Base-by-base conservation (phyloP, 108 stramenopile species). In the Bacterosira constricta region DNA sequence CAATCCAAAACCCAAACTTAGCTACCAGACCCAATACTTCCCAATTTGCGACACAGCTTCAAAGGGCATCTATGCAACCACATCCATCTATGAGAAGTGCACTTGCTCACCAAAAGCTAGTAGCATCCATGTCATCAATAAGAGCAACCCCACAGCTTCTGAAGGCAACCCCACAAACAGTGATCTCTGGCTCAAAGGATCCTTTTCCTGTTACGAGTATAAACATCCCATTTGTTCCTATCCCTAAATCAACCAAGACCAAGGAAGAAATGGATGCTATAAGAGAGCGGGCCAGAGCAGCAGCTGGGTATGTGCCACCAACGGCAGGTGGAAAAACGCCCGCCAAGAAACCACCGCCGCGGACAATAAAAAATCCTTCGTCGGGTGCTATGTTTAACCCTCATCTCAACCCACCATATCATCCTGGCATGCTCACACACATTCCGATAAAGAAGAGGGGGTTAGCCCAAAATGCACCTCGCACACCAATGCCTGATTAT, bases 261-360 rank as follows among this genome's bases (percentile, higher is more conserved):
- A 83, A 83, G 55, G 62, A 77, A 30, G 85, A 90, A 47, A 82
- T 85, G 78, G 89, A 87, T 60, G 76, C 81, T 8, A 79, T 89
- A 35, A 74, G 83, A 51, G 85, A 86, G 78, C 82, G 89, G 41
- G 92, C 92, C 27, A 64, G 92, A 63, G 88, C 88, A 27, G 89
- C 86, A 18, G 92, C 89, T 30, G 91, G 91, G 32, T 92, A 92
- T 69, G 64, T 84, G 30, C 86, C 87, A 18, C 88, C 87, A 20
- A 63, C 74, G 32, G 17, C 37, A 13, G 57, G 62, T 17, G 62
- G 60, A 35, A 58, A 37, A 18, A 32, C 52, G 21, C 74, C 82
- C 10, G 57, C 52, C 23, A 89, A 81, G 63, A 89, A 85, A 50
- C 51, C 65, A 44, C 42, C 75, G 31, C 39, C 66, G 21, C 55